Base-by-base conservation (phyloP, 371 early-diverging fungal species). In the Circinella umbellata region DNA sequence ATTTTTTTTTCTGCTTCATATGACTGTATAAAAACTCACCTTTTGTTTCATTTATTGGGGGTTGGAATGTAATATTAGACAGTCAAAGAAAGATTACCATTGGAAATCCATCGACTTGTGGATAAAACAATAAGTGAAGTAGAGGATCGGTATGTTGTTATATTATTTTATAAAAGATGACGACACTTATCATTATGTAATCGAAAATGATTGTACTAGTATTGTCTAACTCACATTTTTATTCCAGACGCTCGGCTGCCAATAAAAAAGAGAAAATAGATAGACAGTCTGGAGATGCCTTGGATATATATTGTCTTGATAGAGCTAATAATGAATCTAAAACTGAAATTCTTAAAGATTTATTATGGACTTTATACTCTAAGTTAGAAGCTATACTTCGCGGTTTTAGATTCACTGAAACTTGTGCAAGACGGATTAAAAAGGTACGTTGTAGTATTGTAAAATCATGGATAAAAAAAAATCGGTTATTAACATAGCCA, bases 91-190 rank as follows among this genome's bases (percentile, higher is more conserved):
- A 77, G 95, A 54, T 76, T 95, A 3, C 87, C 92, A 3, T 69
- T 94, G 27, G 96, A 98, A 76, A 84, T 97, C 0, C 93, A 93
- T 75, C 83, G 92, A 48, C 80, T 98, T 11, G 95, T 96, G 18
- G 98, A 97, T 72, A 87, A 93, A 64, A 92, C 96, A 2, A 90
- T 97, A 51, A 80, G 81, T 27, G 95, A 98, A 78, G 92, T 93
- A 1, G 95, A 96, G 67, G 89, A 92, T 66, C 85, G 93, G 89
- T 92, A 84, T 20, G 48, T 13, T 27, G 27, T 27, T 27, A 27
- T 27, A 1, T 27, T 27, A 27, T 27, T 27, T 27, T 27, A 27
- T 27, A 27, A 27, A 27, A 2, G 27, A 27, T 27, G 27, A 27
- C 27, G 0, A 1, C 27, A 27, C 0, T 27, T 27, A 27, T 27